Evolutionary conservation across 1,284 basidiomycete genomes (phyloP).

Genomic region (Fistulina hepatica): DNA sequence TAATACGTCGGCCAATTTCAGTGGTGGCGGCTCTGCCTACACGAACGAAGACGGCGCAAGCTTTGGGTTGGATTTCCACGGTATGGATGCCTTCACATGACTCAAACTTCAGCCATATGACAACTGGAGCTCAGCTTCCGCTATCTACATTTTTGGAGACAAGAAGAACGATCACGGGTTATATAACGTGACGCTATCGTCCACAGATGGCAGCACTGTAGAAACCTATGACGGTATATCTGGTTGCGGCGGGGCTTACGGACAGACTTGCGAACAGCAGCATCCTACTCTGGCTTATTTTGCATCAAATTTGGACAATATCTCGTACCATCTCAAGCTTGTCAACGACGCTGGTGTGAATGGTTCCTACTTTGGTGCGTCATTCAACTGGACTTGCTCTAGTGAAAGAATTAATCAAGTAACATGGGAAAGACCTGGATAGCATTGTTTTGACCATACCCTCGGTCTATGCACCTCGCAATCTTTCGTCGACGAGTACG

Average conservation of each 20-base stretch:
- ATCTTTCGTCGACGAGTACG: constrained; percentile 5
- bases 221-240: constrained; percentile 27
- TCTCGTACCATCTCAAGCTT: constrained; percentile 26
- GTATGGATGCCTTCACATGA: constrained; percentile 15
- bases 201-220: constrained; percentile 19
- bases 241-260: constrained; percentile 32
- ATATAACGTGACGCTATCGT: constrained; percentile 24
- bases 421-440: constrained; percentile 32
- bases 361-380: constrained; percentile 31
- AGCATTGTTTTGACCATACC: constrained; percentile 32
- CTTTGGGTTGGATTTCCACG: constrained; percentile 28
- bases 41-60: constrained; percentile 29
- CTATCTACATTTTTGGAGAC: constrained; percentile 33
- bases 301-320: constrained; percentile 28
- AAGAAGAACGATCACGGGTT: constrained; percentile 35
- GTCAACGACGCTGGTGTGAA: constrained; percentile 29
- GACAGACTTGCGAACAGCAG: constrained; percentile 31
- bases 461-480: constrained; percentile 27
- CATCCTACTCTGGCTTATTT: constrained; percentile 30
- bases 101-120: background rate
- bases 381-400: background rate
- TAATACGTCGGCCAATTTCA: constrained; percentile 30
- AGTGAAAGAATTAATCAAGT: background rate
- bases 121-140: constrained; percentile 23
- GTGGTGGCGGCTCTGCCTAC: constrained; percentile 31